These are phyloP conservation scores for barley (Hordeum vulgare) DNA, from an alignment of 176 grass and related monocot species.

Conservation along the genomic window DNA sequence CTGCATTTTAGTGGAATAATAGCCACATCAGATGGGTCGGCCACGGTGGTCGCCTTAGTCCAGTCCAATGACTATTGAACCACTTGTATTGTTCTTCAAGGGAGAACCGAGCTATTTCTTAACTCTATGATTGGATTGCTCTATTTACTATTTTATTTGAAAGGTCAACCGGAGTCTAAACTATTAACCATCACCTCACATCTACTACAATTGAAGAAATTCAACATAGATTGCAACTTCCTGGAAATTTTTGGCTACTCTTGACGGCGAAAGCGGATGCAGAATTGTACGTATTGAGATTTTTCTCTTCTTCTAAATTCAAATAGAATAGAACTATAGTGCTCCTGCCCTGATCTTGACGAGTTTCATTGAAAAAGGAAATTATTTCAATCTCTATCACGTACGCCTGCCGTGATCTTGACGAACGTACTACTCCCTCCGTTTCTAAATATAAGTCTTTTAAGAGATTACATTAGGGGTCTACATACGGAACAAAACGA, in stretches of 20 bases:
- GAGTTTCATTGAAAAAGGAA: too few relatives aligned
- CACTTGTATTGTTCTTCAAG: not conserved
- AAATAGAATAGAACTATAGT: too few relatives aligned
- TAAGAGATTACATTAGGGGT: too few relatives aligned
- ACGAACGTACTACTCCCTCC: too few relatives aligned
- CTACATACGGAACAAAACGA: too few relatives aligned
- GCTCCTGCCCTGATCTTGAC: too few relatives aligned
- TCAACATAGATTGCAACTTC: not conserved
- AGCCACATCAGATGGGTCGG: not conserved
- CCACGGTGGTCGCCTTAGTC: not conserved
- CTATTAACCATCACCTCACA: not conserved
- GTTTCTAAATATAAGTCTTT: too few relatives aligned
- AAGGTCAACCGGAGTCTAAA: too few relatives aligned
- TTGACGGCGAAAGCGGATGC: not conserved
- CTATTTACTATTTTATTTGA: too few relatives aligned
- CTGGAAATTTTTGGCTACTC: not conserved
- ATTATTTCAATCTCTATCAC: too few relatives aligned
- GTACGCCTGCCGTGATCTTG: too few relatives aligned
- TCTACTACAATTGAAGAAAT: not conserved
- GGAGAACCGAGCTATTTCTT: not conserved
- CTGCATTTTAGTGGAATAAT: not conserved
- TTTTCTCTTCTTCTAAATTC: too few relatives aligned
- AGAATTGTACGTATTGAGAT: not conserved
- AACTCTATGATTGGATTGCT: not conserved
- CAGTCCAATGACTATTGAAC: not conserved